phyloP scores from a whole-genome alignment of 441 rosid genomes.

The Breynia disticha region DNA sequence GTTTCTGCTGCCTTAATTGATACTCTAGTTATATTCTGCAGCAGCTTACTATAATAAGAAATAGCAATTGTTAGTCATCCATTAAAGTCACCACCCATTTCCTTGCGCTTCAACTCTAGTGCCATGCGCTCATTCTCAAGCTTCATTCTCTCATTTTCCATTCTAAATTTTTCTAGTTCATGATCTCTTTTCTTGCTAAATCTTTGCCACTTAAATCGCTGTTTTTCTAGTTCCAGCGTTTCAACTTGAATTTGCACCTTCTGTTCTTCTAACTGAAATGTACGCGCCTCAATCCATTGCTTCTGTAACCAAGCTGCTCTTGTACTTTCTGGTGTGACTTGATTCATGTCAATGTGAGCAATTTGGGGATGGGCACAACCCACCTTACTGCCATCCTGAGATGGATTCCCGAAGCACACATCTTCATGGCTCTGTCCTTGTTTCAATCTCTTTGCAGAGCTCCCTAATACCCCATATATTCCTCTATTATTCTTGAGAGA shows the following conservation, averaged over 20 bases:
- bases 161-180: slow-evolving; percentile 58
- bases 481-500: slow-evolving; percentile 37
- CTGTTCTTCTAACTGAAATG: slow-evolving; percentile 68
- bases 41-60: slow-evolving; percentile 24
- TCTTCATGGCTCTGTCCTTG: slow-evolving; percentile 46
- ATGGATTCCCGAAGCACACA: slow-evolving; percentile 29
- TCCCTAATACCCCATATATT: slow-evolving; percentile 21
- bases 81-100: slow-evolving; percentile 33
- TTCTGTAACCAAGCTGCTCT: slow-evolving; percentile 46
- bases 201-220: slow-evolving; percentile 75
- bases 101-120: slow-evolving; percentile 60
- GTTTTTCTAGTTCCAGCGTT: slow-evolving; percentile 71
- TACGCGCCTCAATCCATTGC: slow-evolving; percentile 59
- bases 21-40: slow-evolving; percentile 13
- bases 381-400: slow-evolving; percentile 37
- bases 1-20: slow-evolving; percentile 8
- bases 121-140: slow-evolving; percentile 74
- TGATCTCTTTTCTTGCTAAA: slow-evolving; percentile 70
- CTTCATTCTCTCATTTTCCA: slow-evolving; percentile 86
- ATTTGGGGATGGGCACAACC: slow-evolving; percentile 27
- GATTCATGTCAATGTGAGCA: slow-evolving; percentile 42
- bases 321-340: slow-evolving; percentile 33
- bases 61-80: slow-evolving; percentile 1
- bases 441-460: slow-evolving; percentile 52
- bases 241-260: slow-evolving; percentile 63